phyloP scores from a whole-genome alignment of 2,329 filamentous ascomycete species.

The Scolecobasidium constrictum region DNA sequence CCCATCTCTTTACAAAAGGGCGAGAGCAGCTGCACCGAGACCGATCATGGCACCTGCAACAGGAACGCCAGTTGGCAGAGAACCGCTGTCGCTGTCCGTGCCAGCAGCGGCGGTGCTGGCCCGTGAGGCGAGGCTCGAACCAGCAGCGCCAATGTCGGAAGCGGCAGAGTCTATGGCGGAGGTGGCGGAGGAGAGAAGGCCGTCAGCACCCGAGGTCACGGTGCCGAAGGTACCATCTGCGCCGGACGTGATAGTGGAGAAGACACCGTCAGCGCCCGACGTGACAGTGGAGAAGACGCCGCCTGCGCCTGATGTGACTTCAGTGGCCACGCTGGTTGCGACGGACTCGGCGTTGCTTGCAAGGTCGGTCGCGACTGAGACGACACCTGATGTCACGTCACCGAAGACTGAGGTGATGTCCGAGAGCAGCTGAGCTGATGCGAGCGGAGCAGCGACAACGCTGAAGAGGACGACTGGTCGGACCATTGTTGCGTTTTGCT shows the following conservation, averaged over 20 bases:
- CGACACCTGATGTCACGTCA: conserved; percentile 3
- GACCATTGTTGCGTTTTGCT: neutral
- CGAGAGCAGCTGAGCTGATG: neutral
- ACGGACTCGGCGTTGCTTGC: conserved; percentile 2
- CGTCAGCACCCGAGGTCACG: conserved; percentile 5
- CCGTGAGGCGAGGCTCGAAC: neutral
- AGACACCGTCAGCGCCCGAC: conserved; percentile 1
- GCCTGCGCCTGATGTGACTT: conserved; percentile 5
- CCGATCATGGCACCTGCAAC: neutral
- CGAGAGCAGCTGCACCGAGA: conserved; percentile 2
- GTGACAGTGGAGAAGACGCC: conserved; percentile 4
- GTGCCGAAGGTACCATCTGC: conserved; percentile 6
- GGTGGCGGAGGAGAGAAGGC: neutral
- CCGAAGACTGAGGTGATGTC: conserved; percentile 2
- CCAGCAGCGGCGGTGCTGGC: neutral
- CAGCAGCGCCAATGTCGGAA: neutral
- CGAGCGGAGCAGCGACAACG: neutral
- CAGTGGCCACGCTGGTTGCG: conserved; percentile 4
- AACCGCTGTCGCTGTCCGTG: neutral
- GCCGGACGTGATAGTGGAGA: conserved; percentile 7
- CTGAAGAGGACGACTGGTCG: neutral
- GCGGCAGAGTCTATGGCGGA: neutral
- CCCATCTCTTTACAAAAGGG: conserved; percentile 6
- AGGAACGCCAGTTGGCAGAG: neutral
- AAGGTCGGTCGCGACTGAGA: conserved; percentile 5